Percentiles rank a stretch among this genome's conserved stretches.
These are phyloP conservation scores for Priceomyces medius DNA, from an alignment of 805 yeast species.

Conservation along the genomic window DNA sequence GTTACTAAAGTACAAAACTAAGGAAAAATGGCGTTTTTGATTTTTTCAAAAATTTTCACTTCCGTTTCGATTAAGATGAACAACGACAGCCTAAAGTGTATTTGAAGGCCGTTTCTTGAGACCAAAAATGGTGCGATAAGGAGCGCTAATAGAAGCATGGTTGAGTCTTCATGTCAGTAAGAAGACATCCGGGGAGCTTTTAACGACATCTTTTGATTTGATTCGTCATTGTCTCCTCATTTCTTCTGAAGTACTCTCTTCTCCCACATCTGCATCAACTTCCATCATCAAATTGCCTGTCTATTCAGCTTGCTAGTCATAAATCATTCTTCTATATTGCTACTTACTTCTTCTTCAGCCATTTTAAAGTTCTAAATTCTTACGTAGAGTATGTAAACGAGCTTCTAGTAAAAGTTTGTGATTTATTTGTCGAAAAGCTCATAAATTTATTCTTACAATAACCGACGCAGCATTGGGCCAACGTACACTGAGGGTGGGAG, in stretches of 20 bases:
- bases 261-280: not conserved
- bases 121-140: no score
- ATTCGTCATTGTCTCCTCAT: no score
- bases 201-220: no score
- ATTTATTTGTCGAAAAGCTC: constrained; percentile 1
- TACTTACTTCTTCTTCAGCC: constrained; percentile 15
- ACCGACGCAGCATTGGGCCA: constrained; percentile 5
- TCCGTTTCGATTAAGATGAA: no score
- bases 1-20: not conserved
- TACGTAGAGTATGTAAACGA: not conserved
- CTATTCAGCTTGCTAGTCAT: not conserved
- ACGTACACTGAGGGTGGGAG: constrained; percentile 3
- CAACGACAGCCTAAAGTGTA: no score
- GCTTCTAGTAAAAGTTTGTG: not conserved
- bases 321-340: not conserved
- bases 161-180: no score
- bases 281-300: not conserved
- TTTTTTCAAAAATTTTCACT: constrained; percentile 2
- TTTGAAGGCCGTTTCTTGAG: no score
- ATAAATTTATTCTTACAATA: constrained; percentile 2
- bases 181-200: no score
- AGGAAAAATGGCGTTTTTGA: no score
- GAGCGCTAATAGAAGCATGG: no score
- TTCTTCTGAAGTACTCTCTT: no score
- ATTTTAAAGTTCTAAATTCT: constrained; percentile 6